Conservation (phyloP, 2,329 filamentous ascomycete species). For the Fusarium setosum region DNA sequence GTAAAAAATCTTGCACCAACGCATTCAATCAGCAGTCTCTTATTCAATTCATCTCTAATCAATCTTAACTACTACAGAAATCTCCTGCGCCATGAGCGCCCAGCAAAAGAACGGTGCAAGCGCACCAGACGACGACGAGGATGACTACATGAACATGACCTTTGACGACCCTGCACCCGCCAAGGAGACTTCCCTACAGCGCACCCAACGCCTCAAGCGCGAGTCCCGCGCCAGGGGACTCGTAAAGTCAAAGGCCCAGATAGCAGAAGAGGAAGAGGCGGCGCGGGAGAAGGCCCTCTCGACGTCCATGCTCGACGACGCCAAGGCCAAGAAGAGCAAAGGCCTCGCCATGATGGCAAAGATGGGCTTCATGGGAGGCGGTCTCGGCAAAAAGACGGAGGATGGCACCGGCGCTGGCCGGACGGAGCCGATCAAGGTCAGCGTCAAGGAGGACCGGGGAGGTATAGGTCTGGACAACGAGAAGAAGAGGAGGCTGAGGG, state of each 20-base stretch:
- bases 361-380: constrained; percentile 87
- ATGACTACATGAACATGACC: constrained; percentile 98
- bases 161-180: constrained; percentile 75
- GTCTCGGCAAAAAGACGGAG: constrained; percentile 73
- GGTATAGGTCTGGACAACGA: constrained; percentile 89
- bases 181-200: constrained; percentile 65
- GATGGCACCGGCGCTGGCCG: constrained; percentile 49
- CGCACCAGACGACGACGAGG: constrained; percentile 73
- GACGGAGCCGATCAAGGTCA: constrained; percentile 79
- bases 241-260: constrained; percentile 84
- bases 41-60: not conserved
- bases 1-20: not conserved
- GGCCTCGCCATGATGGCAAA: constrained; percentile 97
- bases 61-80: not conserved
- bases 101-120: constrained; percentile 21
- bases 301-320: constrained; percentile 74
- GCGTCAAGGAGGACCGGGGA: constrained; percentile 80
- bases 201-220: constrained; percentile 63
- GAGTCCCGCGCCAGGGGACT: constrained; percentile 76
- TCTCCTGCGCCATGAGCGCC: constrained; percentile 13
- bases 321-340: constrained; percentile 75
- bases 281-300: constrained; percentile 81
- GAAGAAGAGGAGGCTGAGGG: constrained; percentile 79
- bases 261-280: constrained; percentile 77
- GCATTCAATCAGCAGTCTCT: not conserved